These are phyloP conservation scores for Elaeis guineensis DNA, from an alignment of 176 grass and related monocot genomes.

Conservation along the genomic window DNA sequence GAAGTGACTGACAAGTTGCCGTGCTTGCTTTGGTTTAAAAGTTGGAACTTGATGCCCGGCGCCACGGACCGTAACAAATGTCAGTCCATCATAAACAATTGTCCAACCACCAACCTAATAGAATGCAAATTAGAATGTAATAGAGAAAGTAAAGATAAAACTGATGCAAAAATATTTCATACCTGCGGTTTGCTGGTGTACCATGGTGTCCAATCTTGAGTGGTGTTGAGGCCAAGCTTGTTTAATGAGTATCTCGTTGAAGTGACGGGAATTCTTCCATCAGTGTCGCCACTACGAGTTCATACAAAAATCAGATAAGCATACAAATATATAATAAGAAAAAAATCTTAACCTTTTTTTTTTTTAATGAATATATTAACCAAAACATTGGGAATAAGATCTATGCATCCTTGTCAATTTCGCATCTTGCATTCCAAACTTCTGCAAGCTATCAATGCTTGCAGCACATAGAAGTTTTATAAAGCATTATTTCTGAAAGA, in stretches of 20 bases:
- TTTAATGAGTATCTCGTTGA: slow-evolving; percentile 46
- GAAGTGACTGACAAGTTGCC: slow-evolving; percentile 5
- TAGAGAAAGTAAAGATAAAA: too few relatives aligned
- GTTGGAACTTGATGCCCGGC: slow-evolving; percentile 18
- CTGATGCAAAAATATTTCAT: not conserved
- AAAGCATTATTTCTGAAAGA: not conserved
- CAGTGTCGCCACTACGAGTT: slow-evolving; percentile 35
- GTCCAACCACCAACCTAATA: slow-evolving; percentile 1
- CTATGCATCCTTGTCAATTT: too few relatives aligned
- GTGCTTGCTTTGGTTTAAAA: slow-evolving; percentile 11
- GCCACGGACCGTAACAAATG: slow-evolving; percentile 7
- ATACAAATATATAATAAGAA: not conserved
- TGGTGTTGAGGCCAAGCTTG: slow-evolving; percentile 33
- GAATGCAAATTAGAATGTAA: too few relatives aligned
- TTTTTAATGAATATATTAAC: too few relatives aligned
- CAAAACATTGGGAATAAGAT: too few relatives aligned
- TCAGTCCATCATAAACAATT: slow-evolving; percentile 9
- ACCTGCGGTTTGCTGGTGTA: slow-evolving; percentile 35
- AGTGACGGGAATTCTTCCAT: slow-evolving; percentile 42
- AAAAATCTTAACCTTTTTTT: not conserved
- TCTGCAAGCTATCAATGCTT: not conserved
- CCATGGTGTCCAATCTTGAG: slow-evolving; percentile 40
- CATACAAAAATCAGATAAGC: not conserved
- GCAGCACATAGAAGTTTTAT: not conserved
- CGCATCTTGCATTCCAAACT: too few relatives aligned